phyloP scores from a whole-genome alignment of 345 rosid genomes.

The Conringia planisiliqua region DNA sequence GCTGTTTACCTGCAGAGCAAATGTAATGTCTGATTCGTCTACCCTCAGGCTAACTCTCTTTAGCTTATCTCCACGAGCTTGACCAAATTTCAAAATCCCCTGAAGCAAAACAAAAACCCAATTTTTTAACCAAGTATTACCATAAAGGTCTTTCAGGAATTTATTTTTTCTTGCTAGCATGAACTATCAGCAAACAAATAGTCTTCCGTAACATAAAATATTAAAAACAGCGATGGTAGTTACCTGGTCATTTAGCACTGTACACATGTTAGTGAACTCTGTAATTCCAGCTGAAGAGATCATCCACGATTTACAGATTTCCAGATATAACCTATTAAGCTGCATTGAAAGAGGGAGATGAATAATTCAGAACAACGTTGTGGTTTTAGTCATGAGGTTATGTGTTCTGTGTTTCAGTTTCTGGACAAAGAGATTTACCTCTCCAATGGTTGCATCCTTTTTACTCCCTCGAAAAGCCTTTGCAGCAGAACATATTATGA shows the following conservation, averaged over 20 bases:
- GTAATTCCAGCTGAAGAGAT: constrained; percentile 69
- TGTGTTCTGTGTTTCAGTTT: background rate
- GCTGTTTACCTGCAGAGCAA: constrained; percentile 65
- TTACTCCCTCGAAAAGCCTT: constrained; percentile 67
- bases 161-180: background rate
- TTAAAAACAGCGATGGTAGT: background rate
- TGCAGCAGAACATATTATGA: constrained; percentile 70
- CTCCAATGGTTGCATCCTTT: constrained; percentile 67
- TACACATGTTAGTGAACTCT: constrained; percentile 72
- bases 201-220: constrained; percentile 16
- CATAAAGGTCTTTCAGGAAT: background rate
- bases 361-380: background rate
- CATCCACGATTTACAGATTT: constrained; percentile 60
- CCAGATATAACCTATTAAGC: constrained; percentile 59
- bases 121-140: background rate
- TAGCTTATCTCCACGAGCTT: constrained; percentile 56
- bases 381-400: background rate
- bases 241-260: constrained; percentile 86
- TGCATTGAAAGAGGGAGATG: constrained; percentile 18
- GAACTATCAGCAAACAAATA: background rate
- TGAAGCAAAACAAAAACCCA: constrained; percentile 19
- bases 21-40: constrained; percentile 66
- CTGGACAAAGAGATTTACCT: constrained; percentile 37
- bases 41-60: constrained; percentile 64
- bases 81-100: constrained; percentile 73